A percentile compares a stretch with the other conserved stretches of the same genome.
These are phyloP conservation scores for Backusella macrospora DNA, from an alignment of 192 early-diverging fungal species.

Conservation along the genomic window DNA sequence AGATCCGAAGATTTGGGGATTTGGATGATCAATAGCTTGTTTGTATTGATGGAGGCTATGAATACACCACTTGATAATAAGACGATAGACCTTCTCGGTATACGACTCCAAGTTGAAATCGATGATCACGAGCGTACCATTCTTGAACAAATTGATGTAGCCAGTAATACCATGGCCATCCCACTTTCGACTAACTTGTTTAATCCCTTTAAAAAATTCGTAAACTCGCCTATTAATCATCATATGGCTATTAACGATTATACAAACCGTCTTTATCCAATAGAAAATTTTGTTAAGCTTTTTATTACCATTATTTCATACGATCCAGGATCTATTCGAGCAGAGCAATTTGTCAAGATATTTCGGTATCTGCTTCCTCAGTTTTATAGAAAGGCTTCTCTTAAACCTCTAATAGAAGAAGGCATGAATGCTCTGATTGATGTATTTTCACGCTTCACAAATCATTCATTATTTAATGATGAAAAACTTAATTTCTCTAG, in stretches of 20 bases:
- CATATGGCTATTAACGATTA: conserved; percentile 25
- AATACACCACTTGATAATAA: conserved; percentile 26
- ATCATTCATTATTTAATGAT: conserved; percentile 36
- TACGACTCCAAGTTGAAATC: conserved; percentile 39
- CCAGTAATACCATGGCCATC: conserved; percentile 32
- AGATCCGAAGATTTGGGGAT: conserved; percentile 41
- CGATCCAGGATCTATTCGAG: conserved; percentile 54
- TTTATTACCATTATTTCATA: conserved; percentile 61
- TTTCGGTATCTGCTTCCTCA: conserved; percentile 42
- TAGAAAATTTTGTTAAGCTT: conserved; percentile 55
- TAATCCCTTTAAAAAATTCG: conserved; percentile 30
- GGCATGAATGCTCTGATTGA: conserved; percentile 50
- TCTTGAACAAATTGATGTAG: conserved; percentile 35
- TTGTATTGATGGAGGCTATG: conserved; percentile 52
- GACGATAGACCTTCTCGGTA: conserved; percentile 36
- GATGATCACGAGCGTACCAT: conserved; percentile 40
- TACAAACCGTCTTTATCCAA: conserved; percentile 41
- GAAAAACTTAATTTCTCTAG: conserved; percentile 37
- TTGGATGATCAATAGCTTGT: conserved; percentile 49
- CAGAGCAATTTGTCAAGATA: conserved; percentile 60
- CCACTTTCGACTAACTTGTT: conserved; percentile 39
- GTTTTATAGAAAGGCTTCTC: conserved; percentile 32
- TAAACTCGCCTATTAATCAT: conserved; percentile 22
- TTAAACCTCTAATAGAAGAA: conserved; percentile 41
- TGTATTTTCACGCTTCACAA: conserved; percentile 50